Conservation (phyloP, 345 rosid species). For the Acer yangbiense region DNA sequence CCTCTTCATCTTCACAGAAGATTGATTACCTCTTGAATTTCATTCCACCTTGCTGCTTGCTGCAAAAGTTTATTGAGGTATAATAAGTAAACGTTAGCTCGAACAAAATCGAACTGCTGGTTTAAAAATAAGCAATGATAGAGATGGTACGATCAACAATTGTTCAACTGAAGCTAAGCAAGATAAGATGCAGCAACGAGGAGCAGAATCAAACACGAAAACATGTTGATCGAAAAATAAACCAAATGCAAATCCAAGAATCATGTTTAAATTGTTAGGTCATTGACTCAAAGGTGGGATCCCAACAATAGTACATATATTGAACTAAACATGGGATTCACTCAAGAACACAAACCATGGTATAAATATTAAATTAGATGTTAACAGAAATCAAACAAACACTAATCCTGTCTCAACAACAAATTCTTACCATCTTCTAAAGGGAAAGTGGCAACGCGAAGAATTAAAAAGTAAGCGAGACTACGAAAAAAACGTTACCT, state of each 20-base stretch:
- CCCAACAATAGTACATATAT: not conserved
- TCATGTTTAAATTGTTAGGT: no score
- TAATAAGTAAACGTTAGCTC: not conserved
- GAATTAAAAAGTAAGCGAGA: not conserved
- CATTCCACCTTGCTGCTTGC: slow-evolving; percentile 37
- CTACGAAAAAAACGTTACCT: slow-evolving; percentile 33
- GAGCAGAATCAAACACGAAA: not conserved
- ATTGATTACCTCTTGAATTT: slow-evolving; percentile 25
- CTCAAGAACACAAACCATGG: not conserved
- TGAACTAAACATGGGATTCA: not conserved
- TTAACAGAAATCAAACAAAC: not conserved
- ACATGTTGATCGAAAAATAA: not conserved
- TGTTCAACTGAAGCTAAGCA: not conserved
- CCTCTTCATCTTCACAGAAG: not conserved
- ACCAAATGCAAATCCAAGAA: not conserved
- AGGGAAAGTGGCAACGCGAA: not conserved
- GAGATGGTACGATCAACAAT: not conserved
- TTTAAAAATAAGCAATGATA: not conserved
- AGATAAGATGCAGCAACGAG: not conserved
- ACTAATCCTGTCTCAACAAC: not conserved
- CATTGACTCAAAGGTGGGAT: no score
- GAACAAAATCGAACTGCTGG: not conserved
- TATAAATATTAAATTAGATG: not conserved
- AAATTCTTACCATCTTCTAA: not conserved
- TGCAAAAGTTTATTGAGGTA: slow-evolving; percentile 25